Base-by-base conservation (phyloP, 2,329 filamentous ascomycete species). In the Ascochyta lentis region DNA sequence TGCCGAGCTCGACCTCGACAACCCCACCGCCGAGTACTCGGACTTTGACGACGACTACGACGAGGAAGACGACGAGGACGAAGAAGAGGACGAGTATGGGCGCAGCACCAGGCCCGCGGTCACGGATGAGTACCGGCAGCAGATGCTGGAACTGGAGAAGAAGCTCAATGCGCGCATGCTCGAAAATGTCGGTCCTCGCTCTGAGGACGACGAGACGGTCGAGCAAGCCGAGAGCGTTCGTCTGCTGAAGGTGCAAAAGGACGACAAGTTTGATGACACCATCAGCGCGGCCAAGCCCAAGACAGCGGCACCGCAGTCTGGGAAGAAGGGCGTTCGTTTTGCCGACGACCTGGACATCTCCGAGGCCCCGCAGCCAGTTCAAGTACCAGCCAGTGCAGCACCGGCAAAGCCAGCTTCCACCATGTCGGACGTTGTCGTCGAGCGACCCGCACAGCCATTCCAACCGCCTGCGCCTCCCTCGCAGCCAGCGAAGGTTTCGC, bases 71-170 rank as follows among this genome's bases (percentile, higher is more conserved):
- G 76, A 76, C 43, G 86, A 84, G 1, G 77, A 81, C 3, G 89
- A 91, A 48, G 86, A 88, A 10, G 89, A 95, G 69, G 90, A 95
- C 68, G 83, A 89, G 57, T 88, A 86, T 69, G 94, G 94, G 4
- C 86, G 91, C 45, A 89, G 85, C 16, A 94, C 84, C 8, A 81
- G 83, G 16, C 82, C 82, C 19, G 81, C 88, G 12, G 77, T 97
- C 47, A 86, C 85, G 15, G 86, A 92, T 39, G 88, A 90, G 13
- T 96, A 96, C 68, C 86, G 87, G 29, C 82, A 85, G 64, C 84
- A 91, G 64, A 98, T 99, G 95, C 83, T 89, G 40, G 90, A 93
- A 63, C 80, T 99, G 4, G 90, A 97, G 75, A 82, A 88, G 70
- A 89, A 87, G 60, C 82, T 97, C n/a, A 84, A 88, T 60, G 84